These are phyloP conservation scores for Andrographis paniculata DNA, from an alignment of 305 asterid species.

Conservation along the genomic window DNA sequence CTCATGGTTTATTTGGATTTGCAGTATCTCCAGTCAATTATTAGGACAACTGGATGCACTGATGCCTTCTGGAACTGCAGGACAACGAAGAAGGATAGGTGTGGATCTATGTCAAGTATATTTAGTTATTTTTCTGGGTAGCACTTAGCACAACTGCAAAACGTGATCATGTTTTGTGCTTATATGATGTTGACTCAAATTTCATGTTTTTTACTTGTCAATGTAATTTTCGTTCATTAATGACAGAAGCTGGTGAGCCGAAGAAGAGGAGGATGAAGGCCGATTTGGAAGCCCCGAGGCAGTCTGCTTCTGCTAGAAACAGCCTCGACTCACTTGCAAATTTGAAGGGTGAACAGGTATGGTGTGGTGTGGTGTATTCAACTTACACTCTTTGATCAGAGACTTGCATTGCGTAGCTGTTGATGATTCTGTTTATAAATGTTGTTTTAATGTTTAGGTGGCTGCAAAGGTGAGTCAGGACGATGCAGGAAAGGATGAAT, in stretches of 20 bases:
- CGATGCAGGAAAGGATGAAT: constrained; percentile 85
- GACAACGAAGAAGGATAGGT: constrained; percentile 89
- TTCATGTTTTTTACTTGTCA: not conserved
- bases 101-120: constrained; percentile 21
- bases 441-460: constrained; percentile 39
- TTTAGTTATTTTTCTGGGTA: no score
- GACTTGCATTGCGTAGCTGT: not conserved
- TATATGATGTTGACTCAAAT: constrained; percentile 5
- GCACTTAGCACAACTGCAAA: no score
- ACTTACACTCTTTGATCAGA: not conserved
- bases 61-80: constrained; percentile 69
- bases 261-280: constrained; percentile 77
- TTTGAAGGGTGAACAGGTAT: constrained; percentile 97
- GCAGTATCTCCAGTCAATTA: constrained; percentile 74
- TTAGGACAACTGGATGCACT: constrained; percentile 69
- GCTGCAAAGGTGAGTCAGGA: constrained; percentile 90
- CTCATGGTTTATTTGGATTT: constrained; percentile 2
- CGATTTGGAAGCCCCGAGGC: constrained; percentile 62
- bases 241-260: constrained; percentile 79
- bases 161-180: no score
- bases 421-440: constrained; percentile 14
- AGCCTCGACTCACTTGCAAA: constrained; percentile 71
- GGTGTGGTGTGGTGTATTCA: no score
- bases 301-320: constrained; percentile 54
- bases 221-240: constrained; percentile 13